Evolutionary conservation across 2,329 filamentous ascomycete genomes (phyloP).

Genomic region (Phialemonium atrogriseum): DNA sequence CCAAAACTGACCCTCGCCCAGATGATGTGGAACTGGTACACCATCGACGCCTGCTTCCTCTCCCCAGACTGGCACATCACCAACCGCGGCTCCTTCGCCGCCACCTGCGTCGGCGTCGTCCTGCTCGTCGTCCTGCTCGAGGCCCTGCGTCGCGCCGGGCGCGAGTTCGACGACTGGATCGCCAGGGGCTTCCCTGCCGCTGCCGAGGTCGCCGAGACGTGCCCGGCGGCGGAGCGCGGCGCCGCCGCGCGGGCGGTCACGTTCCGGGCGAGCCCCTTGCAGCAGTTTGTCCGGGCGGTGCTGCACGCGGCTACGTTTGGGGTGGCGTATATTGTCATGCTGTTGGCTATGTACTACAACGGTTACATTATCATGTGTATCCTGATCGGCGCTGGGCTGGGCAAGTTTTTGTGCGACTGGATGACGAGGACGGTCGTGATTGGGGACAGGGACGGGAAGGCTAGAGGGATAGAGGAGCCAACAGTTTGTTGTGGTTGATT

Average conservation of each 20-base stretch:
- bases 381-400: constrained; percentile 66
- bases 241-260: constrained; percentile 6
- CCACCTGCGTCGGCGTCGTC: constrained; percentile 70
- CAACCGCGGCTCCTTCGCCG: constrained; percentile 64
- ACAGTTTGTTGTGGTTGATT: too few species aligned
- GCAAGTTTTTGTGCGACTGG: constrained; percentile 68
- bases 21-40: constrained; percentile 80
- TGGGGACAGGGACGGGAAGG: too few species aligned
- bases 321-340: constrained; percentile 73
- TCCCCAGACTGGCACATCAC: constrained; percentile 60
- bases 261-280: constrained; percentile 50
- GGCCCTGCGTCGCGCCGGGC: constrained; percentile 58
- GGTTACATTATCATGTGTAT: constrained; percentile 77
- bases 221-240: constrained; percentile 4
- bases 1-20: too few species aligned
- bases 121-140: constrained; percentile 68
- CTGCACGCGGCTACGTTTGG: constrained; percentile 66
- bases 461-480: too few species aligned
- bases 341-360: constrained; percentile 56
- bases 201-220: constrained; percentile 5
- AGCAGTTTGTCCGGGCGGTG: constrained; percentile 59
- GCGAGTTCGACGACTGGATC: constrained; percentile 65
- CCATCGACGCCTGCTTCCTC: constrained; percentile 66
- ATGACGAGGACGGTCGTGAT: constrained; percentile 30
- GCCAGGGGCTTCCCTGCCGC: constrained; percentile 37